Percentiles rank a stretch among this genome's conserved stretches.
Evolutionary conservation across 169 alveolate species (phyloP).

Genomic region (Perkinsus marinus): DNA sequence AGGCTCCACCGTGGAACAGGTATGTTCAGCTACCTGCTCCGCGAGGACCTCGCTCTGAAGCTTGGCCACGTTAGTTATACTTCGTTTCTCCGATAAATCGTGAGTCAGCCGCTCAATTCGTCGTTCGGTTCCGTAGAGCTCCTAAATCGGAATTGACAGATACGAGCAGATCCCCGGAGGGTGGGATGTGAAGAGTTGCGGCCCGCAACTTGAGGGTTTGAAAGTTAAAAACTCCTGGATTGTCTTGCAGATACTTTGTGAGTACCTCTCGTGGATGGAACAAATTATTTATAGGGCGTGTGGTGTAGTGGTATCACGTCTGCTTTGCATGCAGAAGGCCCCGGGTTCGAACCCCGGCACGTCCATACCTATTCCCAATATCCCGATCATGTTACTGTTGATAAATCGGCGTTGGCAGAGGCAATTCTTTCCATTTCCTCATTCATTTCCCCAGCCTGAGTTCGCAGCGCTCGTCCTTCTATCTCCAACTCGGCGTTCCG

Average conservation of each 20-base stretch:
- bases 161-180: no score
- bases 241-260: no score
- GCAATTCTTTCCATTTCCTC: neutral
- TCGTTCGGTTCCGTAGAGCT: neutral
- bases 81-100: neutral
- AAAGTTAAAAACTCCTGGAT: no score
- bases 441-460: neutral
- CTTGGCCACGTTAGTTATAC: neutral
- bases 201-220: no score
- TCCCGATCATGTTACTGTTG: neutral
- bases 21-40: neutral
- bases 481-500: neutral
- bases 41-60: constrained; percentile 8
- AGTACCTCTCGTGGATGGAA: no score
- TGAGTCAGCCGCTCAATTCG: neutral
- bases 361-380: neutral
- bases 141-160: neutral
- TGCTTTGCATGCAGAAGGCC: no score
- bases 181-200: no score
- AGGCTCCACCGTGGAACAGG: neutral
- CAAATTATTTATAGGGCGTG: no score
- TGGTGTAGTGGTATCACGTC: no score
- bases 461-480: neutral
- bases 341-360: neutral
- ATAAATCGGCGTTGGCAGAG: neutral